Evolutionary conservation across 768 basidiomycete genomes (phyloP), one percentile per base, ranked within the genome.

Genomic region (Termitomyces sp.): DNA sequence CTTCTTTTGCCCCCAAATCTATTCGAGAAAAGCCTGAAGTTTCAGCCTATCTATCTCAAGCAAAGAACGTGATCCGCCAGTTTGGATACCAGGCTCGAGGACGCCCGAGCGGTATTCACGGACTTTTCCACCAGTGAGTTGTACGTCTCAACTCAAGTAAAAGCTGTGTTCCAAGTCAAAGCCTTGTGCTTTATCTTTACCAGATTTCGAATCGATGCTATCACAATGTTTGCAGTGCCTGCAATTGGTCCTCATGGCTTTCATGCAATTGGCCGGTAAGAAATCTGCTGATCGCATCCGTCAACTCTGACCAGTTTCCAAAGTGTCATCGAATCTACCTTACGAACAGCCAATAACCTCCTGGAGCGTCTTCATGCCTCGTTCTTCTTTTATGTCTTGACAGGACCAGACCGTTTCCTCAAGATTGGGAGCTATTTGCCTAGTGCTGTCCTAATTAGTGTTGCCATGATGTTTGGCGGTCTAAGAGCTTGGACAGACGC

Each of bases 341-440:
- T 97, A 36, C 85, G 96, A 60, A 92, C 95, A 15, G 85, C 88
- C 70, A 98, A 97, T 74, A 99, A 99, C 70, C 83, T 98, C 7
- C 82, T 98, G 20, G 97, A 99, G 70, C 87, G 97, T 16, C 85
- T 98, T 22, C 97, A 99, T 72, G 96, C 96, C 2, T 98, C 96
- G 0, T 96, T 96, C 75, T 98, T 98, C 79, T 95, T 98, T 77
- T 98, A 96, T 76, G 79, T 98, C 63, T 76, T 94, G 61, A 83
- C 89, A 15, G 77, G 72, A 22, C 75, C 79, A 2, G 74, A 79
- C 40, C 82, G 80, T 1, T 97, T 96, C 76, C 82, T 94, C 66
- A 92, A 96, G 70, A 94, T 98, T 33, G 96, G 95, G 2, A 85
- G 80, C 67, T 99, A 93, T 73, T 81, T 99, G 7, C 96, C 96